Conservation (phyloP, 306 rosid species). For the Vicia villosa region DNA sequence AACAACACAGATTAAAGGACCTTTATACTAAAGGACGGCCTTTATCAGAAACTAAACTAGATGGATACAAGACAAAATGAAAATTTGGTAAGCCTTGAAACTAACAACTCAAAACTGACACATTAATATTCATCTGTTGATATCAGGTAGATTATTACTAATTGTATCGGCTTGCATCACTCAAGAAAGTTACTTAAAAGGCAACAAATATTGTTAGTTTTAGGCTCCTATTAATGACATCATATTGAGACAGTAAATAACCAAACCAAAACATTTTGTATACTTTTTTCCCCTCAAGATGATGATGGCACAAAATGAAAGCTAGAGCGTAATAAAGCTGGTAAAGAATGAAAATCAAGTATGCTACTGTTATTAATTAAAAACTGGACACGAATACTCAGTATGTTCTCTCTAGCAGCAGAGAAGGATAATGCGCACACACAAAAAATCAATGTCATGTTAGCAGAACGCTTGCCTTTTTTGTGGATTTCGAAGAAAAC, state of each 20-base stretch:
- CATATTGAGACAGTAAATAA: constrained; percentile 11
- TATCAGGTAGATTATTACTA: constrained; percentile 1
- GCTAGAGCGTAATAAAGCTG: constrained; percentile 7
- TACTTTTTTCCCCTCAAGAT: constrained; percentile 18
- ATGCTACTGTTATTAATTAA: background rate
- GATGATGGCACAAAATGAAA: constrained; percentile 13
- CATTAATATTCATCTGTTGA: background rate
- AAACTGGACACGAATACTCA: constrained; percentile 29
- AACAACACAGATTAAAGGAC: constrained; percentile 1
- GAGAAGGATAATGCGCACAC: background rate
- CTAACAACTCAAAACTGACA: constrained; percentile 5
- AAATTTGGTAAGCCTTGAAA: background rate
- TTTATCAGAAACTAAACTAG: constrained; percentile 9
- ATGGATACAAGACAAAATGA: background rate
- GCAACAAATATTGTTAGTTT: constrained; percentile 11
- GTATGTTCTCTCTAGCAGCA: constrained; percentile 30
- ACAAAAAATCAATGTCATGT: background rate
- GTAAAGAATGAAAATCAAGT: constrained; percentile 26
- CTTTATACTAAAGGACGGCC: constrained; percentile 1
- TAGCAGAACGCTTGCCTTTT: constrained; percentile 50
- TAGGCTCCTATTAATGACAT: constrained; percentile 14
- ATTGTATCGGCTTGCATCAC: background rate
- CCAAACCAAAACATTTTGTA: background rate
- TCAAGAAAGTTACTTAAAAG: background rate
- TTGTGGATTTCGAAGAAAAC: constrained; percentile 81